Conservation (phyloP, 768 basidiomycete species). For the Amanita subjunquillea region DNA sequence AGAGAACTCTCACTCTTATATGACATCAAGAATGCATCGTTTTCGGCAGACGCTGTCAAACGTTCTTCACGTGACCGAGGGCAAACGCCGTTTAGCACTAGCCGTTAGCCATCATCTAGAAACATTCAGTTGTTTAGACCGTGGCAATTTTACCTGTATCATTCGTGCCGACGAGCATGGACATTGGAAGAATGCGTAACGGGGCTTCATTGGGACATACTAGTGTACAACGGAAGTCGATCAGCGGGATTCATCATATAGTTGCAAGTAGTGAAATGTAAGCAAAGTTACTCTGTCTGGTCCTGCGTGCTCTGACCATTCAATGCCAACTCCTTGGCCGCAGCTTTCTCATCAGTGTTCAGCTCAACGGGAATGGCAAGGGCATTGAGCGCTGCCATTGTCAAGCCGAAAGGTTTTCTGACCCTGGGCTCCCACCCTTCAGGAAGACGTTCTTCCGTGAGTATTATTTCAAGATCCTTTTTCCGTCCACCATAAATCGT, state of each 20-base stretch:
- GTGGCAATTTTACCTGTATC: no score
- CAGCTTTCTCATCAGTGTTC: conserved; percentile 22
- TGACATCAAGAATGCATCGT: not conserved
- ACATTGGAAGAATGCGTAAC: no score
- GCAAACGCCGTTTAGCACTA: no score
- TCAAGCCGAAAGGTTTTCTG: conserved; percentile 44
- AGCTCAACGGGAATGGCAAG: conserved; percentile 32
- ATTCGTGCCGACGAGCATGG: no score
- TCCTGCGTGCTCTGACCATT: not conserved
- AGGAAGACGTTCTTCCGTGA: conserved; percentile 64
- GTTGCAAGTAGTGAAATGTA: no score
- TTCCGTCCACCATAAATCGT: conserved; percentile 62
- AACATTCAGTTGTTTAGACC: no score
- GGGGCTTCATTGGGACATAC: no score
- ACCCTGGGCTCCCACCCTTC: conserved; percentile 64
- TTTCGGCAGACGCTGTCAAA: not conserved
- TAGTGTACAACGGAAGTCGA: no score
- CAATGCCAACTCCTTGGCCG: not conserved
- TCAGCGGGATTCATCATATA: not conserved
- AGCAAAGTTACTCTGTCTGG: not conserved
- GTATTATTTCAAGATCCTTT: conserved; percentile 38
- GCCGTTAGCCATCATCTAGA: no score
- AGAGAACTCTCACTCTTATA: not conserved
- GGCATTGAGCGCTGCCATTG: conserved; percentile 44
- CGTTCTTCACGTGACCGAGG: no score